phyloP scores from a whole-genome alignment of 129 eudicot genomes.

The Glebionis coronaria region DNA sequence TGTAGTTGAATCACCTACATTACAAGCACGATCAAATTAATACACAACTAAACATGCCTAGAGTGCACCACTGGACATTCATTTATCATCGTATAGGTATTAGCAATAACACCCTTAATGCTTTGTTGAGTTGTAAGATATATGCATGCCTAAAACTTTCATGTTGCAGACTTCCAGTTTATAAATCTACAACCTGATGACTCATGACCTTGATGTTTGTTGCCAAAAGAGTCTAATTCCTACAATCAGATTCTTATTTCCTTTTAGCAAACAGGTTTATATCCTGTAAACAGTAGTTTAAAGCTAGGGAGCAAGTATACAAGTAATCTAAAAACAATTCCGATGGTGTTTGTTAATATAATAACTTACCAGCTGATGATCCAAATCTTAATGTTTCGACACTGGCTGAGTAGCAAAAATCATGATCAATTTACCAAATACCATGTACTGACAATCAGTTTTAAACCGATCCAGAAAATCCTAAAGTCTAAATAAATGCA shows the following conservation, averaged over 20 bases:
- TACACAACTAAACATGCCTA: not conserved
- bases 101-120: not conserved
- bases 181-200: not conserved
- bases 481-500: not conserved
- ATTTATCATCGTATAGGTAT: not conserved
- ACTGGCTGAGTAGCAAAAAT: too few relatives aligned
- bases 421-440: too few relatives aligned
- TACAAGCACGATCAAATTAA: not conserved
- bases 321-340: too few relatives aligned
- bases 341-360: too few relatives aligned
- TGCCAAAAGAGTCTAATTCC: not conserved
- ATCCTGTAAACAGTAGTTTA: too few relatives aligned
- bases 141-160: not conserved
- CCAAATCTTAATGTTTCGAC: too few relatives aligned
- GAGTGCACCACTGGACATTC: not conserved
- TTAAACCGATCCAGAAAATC: too few relatives aligned
- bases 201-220: not conserved
- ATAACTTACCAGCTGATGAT: too few relatives aligned
- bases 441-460: too few relatives aligned
- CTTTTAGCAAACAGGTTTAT: too few relatives aligned
- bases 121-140: not conserved
- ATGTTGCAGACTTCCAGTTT: not conserved
- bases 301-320: too few relatives aligned
- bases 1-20: constrained; percentile 39
- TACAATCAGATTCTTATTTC: not conserved